Evolutionary conservation across 2,329 filamentous ascomycete genomes (phyloP).

Genomic region (Penicillium paneum): DNA sequence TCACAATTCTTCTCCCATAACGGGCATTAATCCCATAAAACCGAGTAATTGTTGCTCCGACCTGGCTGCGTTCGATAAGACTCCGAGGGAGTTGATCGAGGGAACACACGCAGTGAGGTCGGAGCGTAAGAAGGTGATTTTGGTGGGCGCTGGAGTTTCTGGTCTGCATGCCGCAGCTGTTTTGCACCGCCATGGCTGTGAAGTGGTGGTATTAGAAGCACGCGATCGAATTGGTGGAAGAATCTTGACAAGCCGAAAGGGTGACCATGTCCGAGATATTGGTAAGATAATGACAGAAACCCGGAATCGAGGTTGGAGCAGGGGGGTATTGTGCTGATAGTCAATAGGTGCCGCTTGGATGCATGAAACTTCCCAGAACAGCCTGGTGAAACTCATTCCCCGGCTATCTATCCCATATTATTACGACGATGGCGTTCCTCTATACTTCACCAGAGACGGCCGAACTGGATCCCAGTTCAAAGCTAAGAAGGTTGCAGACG

Average conservation of each 20-base stretch:
- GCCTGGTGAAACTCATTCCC: conserved; percentile 43
- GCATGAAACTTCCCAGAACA: conserved; percentile 48
- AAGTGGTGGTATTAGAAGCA: conserved; percentile 37
- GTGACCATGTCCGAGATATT: conserved; percentile 38
- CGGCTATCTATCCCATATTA: conserved; percentile 45
- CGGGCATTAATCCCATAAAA: conserved; percentile 19
- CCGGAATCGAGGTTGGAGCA: neutral
- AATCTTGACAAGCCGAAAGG: conserved; percentile 39
- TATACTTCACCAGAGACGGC: conserved; percentile 45
- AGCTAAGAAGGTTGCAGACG: conserved; percentile 47
- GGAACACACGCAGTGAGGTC: conserved; percentile 23
- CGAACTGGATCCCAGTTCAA: conserved; percentile 46
- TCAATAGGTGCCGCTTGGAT: conserved; percentile 44
- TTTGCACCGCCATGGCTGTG: conserved; percentile 33
- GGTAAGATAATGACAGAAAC: conserved; percentile 28
- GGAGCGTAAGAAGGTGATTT: conserved; percentile 28
- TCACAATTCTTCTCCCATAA: conserved; percentile 18
- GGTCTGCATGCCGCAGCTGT: conserved; percentile 36
- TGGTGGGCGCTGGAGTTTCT: conserved; percentile 38
- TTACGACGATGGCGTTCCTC: conserved; percentile 44
- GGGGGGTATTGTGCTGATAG: neutral
- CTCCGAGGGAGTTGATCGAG: conserved; percentile 18
- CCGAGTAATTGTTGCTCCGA: conserved; percentile 27
- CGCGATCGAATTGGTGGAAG: conserved; percentile 38
- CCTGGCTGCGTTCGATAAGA: conserved; percentile 19